Percentiles rank a stretch among this genome's conserved stretches.
Evolutionary conservation across 192 early-diverging fungal genomes (phyloP).

Genomic region (Backusella psychrophila): DNA sequence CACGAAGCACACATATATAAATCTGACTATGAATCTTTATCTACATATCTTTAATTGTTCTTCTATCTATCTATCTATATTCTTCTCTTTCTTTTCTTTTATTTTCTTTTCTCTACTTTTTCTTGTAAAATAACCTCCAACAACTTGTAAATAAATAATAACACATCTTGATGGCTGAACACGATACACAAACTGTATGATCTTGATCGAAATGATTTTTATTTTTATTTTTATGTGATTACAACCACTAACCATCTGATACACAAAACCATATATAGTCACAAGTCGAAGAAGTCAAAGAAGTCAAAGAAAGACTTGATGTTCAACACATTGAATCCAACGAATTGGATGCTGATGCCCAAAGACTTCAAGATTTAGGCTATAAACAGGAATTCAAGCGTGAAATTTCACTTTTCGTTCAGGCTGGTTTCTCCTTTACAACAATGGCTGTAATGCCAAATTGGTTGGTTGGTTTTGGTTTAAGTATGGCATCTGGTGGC

Average conservation of each 20-base stretch:
- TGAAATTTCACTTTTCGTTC: constrained; percentile 39
- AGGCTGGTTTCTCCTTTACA: constrained; percentile 43
- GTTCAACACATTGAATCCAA: constrained; percentile 17
- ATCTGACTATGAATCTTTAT: too few species aligned
- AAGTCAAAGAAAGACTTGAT: neutral
- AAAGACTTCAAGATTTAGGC: constrained; percentile 45
- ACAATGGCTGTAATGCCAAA: constrained; percentile 42
- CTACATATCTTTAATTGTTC: too few species aligned
- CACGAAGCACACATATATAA: too few species aligned
- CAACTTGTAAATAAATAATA: neutral
- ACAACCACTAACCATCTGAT: neutral
- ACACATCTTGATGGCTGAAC: neutral
- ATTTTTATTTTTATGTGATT: neutral
- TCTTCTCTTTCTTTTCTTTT: too few species aligned
- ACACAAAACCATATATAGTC: neutral
- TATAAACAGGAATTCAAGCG: constrained; percentile 53
- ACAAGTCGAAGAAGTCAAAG: neutral
- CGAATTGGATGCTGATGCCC: constrained; percentile 25
- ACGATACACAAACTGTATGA: neutral
- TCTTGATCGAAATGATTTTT: neutral
- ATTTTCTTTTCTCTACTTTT: too few species aligned
- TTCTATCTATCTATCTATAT: too few species aligned
- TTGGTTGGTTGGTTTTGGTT: constrained; percentile 42
- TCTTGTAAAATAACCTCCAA: neutral
- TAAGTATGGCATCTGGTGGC: constrained; percentile 42